Evolutionary conservation across 148 eudicot genomes (phyloP), one percentile per base, ranked within the genome.

Genomic region (Euryodendron excelsum): DNA sequence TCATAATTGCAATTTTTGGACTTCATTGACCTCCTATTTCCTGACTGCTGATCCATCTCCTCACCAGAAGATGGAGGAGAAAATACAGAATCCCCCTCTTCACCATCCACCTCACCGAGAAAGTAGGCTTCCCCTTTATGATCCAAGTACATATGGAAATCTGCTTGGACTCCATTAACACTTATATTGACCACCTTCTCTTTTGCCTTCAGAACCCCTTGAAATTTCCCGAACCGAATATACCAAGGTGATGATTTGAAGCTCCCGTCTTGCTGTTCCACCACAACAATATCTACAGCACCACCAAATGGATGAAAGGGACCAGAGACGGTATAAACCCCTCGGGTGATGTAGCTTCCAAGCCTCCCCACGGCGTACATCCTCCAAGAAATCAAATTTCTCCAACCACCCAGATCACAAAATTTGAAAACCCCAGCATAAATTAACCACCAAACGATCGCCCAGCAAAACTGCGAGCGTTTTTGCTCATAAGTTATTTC

Each of bases 181-280:
- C 81, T 89, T 21, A 96, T 86, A 60, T 59, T 82, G 36, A 96
- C 93, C 37, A 91, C 84, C 73, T 86, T 90, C 86, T 93, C 98
- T 69, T 81, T 86, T 4, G 92, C 80, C 87, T 93, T 96, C 72
- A 91, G 82, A 67, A 90, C 98, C 60, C 97, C 98, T 85, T 96
- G 99, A 84, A 91, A 92, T 76, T 96, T 96, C 14, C 99, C 99
- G 79, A 96, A 93, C 47, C 93, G 84, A 69, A 96, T 91, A 77
- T 96, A 91, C 99, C 99, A 96, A 64, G 99, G 99, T 6, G 98
- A 93, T 1, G 99, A 96, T 84, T 90, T 95, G 52, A 84, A 90
- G 79, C 85, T 89, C 58, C 99, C 98, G 79, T 96, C 97, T 70
- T 84, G 86, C 59, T 96, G 99, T 70, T 92, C 88, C 68, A 96